Conservation (phyloP, 805 yeast species). For the Nakazawaea siamensis region DNA sequence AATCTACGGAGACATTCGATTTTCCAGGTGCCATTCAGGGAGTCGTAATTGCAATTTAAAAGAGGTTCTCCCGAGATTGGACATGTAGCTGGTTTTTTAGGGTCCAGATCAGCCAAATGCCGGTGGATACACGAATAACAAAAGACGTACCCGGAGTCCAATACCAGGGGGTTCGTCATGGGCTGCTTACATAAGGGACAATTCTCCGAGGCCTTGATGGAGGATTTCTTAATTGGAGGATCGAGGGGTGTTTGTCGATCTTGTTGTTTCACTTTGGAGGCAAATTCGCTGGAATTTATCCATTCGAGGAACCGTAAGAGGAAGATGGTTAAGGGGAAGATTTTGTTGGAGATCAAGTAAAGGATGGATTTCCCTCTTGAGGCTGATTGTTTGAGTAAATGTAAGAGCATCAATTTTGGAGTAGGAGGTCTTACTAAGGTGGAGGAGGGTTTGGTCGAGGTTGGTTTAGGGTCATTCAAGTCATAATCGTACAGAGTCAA, state of each 20-base stretch:
- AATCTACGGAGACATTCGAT: slow-evolving; percentile 69
- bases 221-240: slow-evolving; percentile 31
- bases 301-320: slow-evolving; percentile 80
- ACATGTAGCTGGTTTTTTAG: slow-evolving; percentile 58
- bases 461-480: slow-evolving; percentile 23
- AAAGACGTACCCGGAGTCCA: slow-evolving; percentile 87
- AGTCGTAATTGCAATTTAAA: slow-evolving; percentile 57
- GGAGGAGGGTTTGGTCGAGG: slow-evolving; percentile 10
- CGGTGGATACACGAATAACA: slow-evolving; percentile 82
- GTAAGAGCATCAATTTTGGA: slow-evolving; percentile 25
- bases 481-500: slow-evolving; percentile 43
- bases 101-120: slow-evolving; percentile 41
- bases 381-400: slow-evolving; percentile 2
- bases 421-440: slow-evolving; percentile 30
- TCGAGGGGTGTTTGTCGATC: slow-evolving; percentile 35
- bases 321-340: slow-evolving; percentile 79
- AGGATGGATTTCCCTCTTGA: slow-evolving; percentile 10
- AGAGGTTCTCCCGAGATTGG: slow-evolving; percentile 73
- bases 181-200: slow-evolving; percentile 68
- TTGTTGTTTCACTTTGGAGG: slow-evolving; percentile 45
- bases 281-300: slow-evolving; percentile 81
- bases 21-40: slow-evolving; percentile 57
- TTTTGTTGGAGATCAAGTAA: slow-evolving; percentile 22
- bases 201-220: slow-evolving; percentile 2
- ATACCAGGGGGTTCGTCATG: slow-evolving; percentile 72